Conservation (phyloP, 495 filamentous ascomycete genomes). For the Chaetomium cochliodes region DNA sequence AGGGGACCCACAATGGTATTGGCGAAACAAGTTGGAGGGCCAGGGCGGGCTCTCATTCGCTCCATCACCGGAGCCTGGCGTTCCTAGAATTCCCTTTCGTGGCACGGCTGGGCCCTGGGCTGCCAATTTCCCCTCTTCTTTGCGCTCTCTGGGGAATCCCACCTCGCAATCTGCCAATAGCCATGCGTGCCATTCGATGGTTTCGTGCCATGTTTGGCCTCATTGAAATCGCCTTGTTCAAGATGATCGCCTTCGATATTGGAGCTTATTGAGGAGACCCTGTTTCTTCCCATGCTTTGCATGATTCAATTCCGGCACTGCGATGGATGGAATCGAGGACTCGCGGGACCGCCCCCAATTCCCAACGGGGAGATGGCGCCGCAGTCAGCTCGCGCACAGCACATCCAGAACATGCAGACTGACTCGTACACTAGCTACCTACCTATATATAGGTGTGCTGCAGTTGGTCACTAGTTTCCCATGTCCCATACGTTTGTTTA, state of each 20-base stretch:
- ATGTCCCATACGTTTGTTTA: background rate
- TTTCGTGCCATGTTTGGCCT: background rate
- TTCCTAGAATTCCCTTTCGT: constrained; percentile 23
- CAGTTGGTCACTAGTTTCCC: constrained; percentile 9
- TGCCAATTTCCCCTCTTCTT: constrained; percentile 16
- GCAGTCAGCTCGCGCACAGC: background rate
- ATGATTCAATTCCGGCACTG: constrained; percentile 1
- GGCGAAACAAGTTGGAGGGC: constrained; percentile 35
- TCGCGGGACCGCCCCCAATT: background rate
- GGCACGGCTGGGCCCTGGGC: constrained; percentile 19
- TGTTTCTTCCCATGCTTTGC: background rate
- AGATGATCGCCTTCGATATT: constrained; percentile 7
- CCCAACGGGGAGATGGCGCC: background rate
- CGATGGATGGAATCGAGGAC: background rate
- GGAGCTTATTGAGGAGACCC: background rate
- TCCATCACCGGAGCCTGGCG: constrained; percentile 23
- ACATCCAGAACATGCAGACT: background rate
- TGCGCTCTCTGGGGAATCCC: constrained; percentile 13
- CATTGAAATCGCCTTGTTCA: background rate
- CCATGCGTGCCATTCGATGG: constrained; percentile 4
- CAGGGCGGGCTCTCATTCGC: constrained; percentile 30
- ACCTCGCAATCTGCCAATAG: constrained; percentile 25
- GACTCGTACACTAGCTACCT: too few relatives aligned
- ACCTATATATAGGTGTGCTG: background rate
- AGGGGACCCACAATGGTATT: constrained; percentile 29